phyloP scores from a whole-genome alignment of 2,329 filamentous ascomycete genomes.

The Curvularia spicifera region DNA sequence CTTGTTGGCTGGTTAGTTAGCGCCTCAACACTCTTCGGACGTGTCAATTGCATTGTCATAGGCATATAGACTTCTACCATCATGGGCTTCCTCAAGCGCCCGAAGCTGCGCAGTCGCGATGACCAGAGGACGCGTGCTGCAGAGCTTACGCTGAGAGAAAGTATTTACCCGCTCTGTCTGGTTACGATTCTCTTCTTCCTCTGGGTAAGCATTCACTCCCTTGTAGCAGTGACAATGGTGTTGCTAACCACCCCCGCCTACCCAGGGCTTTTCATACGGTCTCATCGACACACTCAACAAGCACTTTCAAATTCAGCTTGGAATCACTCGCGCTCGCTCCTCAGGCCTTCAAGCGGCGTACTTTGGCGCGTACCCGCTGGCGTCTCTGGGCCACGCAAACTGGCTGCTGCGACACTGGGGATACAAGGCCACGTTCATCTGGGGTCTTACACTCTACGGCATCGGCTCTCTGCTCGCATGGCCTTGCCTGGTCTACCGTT shows the following conservation, averaged over 20 bases:
- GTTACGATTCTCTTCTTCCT: constrained; percentile 72
- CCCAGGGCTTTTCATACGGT: constrained; percentile 61
- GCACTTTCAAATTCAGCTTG: constrained; percentile 55
- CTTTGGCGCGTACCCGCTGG: constrained; percentile 59
- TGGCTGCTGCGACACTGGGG: constrained; percentile 59
- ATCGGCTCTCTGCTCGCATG: constrained; percentile 65
- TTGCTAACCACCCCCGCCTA: background rate
- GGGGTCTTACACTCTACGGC: constrained; percentile 62
- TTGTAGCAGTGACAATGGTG: background rate
- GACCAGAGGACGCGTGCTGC: constrained; percentile 60
- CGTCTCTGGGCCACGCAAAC: constrained; percentile 56
- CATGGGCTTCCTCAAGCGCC: constrained; percentile 44
- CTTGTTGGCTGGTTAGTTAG: background rate
- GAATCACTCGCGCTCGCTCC: constrained; percentile 54
- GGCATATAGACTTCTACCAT: background rate
- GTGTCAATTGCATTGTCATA: background rate
- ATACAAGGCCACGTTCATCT: constrained; percentile 56
- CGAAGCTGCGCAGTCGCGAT: constrained; percentile 41
- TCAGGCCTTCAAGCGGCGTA: constrained; percentile 58
- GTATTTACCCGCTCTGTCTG: constrained; percentile 69
- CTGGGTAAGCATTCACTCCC: constrained; percentile 53
- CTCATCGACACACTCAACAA: constrained; percentile 62
- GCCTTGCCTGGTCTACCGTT: constrained; percentile 62
- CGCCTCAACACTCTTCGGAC: background rate
- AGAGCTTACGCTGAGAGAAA: constrained; percentile 71